phyloP scores from a whole-genome alignment of 1,139 yeast genomes.

The Saccharomycopsis hybrid region DNA sequence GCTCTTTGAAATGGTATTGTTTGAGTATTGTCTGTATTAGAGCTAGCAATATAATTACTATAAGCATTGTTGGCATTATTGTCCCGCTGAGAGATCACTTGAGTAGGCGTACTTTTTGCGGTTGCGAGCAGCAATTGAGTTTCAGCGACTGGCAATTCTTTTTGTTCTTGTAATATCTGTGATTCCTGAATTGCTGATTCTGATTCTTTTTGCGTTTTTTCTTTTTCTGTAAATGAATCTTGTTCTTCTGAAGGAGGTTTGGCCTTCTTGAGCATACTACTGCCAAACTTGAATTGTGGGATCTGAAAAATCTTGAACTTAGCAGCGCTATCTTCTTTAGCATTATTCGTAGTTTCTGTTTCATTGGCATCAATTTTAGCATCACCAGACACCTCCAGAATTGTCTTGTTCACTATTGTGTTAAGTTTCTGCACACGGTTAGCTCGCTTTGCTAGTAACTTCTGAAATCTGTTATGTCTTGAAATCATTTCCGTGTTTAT shows the following conservation, averaged over 20 bases:
- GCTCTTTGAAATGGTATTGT: too few relatives aligned
- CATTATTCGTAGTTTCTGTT: neutral
- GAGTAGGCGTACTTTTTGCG: too few relatives aligned
- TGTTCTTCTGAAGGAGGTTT: neutral
- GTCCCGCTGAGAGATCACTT: too few relatives aligned
- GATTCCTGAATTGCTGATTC: neutral
- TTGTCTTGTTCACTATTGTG: slow-evolving; percentile 10
- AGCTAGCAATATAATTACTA: too few relatives aligned
- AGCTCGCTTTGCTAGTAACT: slow-evolving; percentile 17
- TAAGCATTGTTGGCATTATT: too few relatives aligned
- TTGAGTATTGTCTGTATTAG: too few relatives aligned
- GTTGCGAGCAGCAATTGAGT: too few relatives aligned
- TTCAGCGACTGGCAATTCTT: neutral
- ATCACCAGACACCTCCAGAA: slow-evolving; percentile 3
- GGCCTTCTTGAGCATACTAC: neutral
- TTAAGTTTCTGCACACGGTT: slow-evolving; percentile 15
- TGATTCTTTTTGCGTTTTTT: neutral
- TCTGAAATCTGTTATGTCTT: slow-evolving; percentile 19
- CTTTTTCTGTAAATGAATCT: neutral
- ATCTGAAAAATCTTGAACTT: neutral
- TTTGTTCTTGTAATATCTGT: neutral
- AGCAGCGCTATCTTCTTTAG: neutral
- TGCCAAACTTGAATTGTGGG: neutral
- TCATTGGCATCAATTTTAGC: neutral
- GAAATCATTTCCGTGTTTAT: slow-evolving; percentile 19